Evolutionary conservation across 228 moss, liverwort and hornwort genomes (phyloP).

Genomic region (Sphagnum magellanicum): DNA sequence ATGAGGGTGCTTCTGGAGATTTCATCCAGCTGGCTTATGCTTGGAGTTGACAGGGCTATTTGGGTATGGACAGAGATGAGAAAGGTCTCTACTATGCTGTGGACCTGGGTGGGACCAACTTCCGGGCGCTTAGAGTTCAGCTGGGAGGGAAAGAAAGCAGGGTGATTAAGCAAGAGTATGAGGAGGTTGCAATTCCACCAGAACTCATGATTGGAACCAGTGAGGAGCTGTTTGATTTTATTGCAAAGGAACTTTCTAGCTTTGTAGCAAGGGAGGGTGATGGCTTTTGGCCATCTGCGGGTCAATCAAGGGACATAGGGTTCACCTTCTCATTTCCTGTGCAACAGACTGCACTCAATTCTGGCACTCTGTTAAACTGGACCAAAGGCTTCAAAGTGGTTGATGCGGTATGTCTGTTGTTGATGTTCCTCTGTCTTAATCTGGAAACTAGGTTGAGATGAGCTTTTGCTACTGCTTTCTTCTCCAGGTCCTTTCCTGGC

Average conservation of each 20-base stretch:
- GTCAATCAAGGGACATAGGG: conserved; percentile 32
- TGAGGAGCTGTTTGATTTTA: conserved; percentile 51
- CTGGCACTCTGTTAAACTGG: conserved; percentile 45
- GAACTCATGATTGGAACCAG: conserved; percentile 34
- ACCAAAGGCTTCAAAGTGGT: conserved; percentile 54
- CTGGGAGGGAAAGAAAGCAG: conserved; percentile 47
- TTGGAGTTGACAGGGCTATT: neutral
- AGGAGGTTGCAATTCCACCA: conserved; percentile 43
- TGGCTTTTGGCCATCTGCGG: conserved; percentile 16
- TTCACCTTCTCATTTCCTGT: conserved; percentile 60
- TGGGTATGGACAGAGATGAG: conserved; percentile 23
- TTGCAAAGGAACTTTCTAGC: conserved; percentile 30
- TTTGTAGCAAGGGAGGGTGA: conserved; percentile 50
- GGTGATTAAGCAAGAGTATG: conserved; percentile 48
- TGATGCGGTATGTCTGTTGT: conserved; percentile 25
- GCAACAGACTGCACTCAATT: conserved; percentile 41
- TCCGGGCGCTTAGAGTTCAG: conserved; percentile 44
- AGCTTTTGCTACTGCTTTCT: neutral
- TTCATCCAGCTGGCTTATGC: no score
- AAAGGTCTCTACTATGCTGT: conserved; percentile 38
- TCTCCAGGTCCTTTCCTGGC: neutral
- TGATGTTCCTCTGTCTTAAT: neutral
- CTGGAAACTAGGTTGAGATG: no score
- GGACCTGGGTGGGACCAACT: conserved; percentile 50
- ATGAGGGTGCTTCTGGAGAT: no score